Evolutionary conservation across 2,329 filamentous ascomycete species (phyloP), one percentile per base, ranked within the genome.

Genomic region (Onygenales sp.): DNA sequence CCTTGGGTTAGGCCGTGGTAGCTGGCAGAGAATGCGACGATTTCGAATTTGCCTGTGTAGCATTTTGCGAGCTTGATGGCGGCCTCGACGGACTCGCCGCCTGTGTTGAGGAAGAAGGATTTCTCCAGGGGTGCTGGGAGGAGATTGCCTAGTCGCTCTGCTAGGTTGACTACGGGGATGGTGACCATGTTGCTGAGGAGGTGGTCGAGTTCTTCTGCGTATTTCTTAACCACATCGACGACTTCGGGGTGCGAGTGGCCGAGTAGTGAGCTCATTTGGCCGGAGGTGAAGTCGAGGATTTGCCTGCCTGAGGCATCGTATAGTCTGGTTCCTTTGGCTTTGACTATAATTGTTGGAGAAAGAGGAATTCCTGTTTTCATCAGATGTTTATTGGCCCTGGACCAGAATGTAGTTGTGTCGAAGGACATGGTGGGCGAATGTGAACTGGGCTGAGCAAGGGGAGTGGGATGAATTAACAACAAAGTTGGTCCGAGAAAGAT

Each of bases 11-110:
- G 71, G 13, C 82, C 82, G 64, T 86, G 82, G 71, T 77, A 86
- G 36, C 77, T 80, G 0, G 77, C 77, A 0, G 74, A 75, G 51
- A 85, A 70, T 0, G 73, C 83, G 5, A 85, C 79, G 50, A 86
- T 76, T 63, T 85, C 81, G 59, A 81, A 85, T 50, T 82, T 84
- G 1, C 81, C 80, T 0, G 82, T 86, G 60, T 77, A 83, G 8
- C 73, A 68, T 59, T 86, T 86, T 4, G 83, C 82, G 58, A 86
- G 73, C 54, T 81, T 80, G 54, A 86, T 82, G 2, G 83, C 83
- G 2, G 80, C 81, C 58, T 86, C 82, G 55, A 75, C 80, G 44
- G 71, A 75, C 62, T 84, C 80, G 2, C 72, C 75, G 1, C 80
- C 80, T 0, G 80, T 84, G 50, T 71, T 79, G 8, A 82, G 69